Conservation (phyloP, 2,329 filamentous ascomycete genomes). For the Beauveria bassiana region DNA sequence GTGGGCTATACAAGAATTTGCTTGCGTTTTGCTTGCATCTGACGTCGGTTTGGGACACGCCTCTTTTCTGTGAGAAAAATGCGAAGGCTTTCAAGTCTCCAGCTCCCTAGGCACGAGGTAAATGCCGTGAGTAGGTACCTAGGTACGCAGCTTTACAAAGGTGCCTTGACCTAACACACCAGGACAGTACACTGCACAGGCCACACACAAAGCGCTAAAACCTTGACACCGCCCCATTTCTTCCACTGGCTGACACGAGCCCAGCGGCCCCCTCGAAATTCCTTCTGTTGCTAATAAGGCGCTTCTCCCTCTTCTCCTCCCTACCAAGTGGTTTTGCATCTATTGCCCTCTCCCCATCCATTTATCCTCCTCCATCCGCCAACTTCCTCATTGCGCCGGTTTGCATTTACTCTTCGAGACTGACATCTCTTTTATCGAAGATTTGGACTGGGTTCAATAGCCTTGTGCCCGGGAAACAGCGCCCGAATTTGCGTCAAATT, state of each 20-base stretch:
- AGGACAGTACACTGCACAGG: constrained; percentile 11
- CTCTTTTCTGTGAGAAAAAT: background rate
- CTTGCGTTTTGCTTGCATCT: background rate
- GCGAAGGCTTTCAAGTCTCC: too few relatives aligned
- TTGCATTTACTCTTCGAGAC: constrained; percentile 1
- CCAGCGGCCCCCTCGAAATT: constrained; percentile 16
- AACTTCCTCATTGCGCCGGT: constrained; percentile 4
- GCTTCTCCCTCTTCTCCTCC: constrained; percentile 15
- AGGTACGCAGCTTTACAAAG: background rate
- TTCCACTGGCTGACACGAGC: constrained; percentile 4
- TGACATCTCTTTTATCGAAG: background rate
- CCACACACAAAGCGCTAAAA: constrained; percentile 12
- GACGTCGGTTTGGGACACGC: background rate
- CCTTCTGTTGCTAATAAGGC: constrained; percentile 15
- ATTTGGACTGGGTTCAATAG: background rate
- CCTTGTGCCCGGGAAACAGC: background rate
- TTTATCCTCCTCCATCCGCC: constrained; percentile 12
- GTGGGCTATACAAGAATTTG: background rate
- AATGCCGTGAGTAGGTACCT: background rate
- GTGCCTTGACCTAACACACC: background rate
- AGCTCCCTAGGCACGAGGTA: background rate
- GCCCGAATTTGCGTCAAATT: constrained; percentile 1
- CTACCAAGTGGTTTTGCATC: constrained; percentile 14
- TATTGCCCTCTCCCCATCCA: constrained; percentile 14
- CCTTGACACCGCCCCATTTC: constrained; percentile 12